Evolutionary conservation across 306 rosid species (phyloP), one percentile per base, ranked within the genome.

Genomic region (Mimosa bimucronata): DNA sequence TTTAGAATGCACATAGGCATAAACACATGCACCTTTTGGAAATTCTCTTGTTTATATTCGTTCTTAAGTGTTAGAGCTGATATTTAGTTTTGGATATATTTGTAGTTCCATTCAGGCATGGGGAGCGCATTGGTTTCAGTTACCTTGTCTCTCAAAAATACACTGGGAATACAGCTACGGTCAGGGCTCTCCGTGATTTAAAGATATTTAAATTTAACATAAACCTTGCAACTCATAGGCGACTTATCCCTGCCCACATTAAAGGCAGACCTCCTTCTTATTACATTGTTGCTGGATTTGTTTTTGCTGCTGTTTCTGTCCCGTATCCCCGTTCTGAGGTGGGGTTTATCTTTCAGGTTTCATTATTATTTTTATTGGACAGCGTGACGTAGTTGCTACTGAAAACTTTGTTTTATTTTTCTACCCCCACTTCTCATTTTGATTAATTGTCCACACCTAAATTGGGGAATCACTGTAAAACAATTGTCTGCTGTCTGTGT

Each of bases 321-420:
- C 97, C 97, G 9, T 93, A 93, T 85, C 97, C 91, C 48, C 92
- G 97, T 11, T 91, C 97, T 37, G 97, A 93, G 97, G 97, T 93
- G 72, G 28, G 90, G 64, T 53, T 75, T n/a, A 30, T 69, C 34
- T 21, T 57, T 72, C 29, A 19, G 16, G 38, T 66, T 66, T 66
- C 73, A 66, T 11, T 9, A 29, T 14, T n/a, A n/a, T n/a, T n/a
- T n/a, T n/a, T n/a, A n/a, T n/a, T n/a, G n/a, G n/a, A n/a, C n/a
- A n/a, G n/a, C n/a, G n/a, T n/a, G n/a, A n/a, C n/a, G n/a, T n/a
- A n/a, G n/a, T n/a, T n/a, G n/a, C n/a, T n/a, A n/a, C n/a, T n/a
- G n/a, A n/a, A n/a, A n/a, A n/a, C n/a, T n/a, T n/a, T n/a, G n/a
- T n/a, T n/a, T n/a, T n/a, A n/a, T n/a, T n/a, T n/a, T n/a, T n/a